These are phyloP conservation scores for Aspergillus unguis DNA, from an alignment of 2,329 filamentous ascomycete species.

Conservation along the genomic window DNA sequence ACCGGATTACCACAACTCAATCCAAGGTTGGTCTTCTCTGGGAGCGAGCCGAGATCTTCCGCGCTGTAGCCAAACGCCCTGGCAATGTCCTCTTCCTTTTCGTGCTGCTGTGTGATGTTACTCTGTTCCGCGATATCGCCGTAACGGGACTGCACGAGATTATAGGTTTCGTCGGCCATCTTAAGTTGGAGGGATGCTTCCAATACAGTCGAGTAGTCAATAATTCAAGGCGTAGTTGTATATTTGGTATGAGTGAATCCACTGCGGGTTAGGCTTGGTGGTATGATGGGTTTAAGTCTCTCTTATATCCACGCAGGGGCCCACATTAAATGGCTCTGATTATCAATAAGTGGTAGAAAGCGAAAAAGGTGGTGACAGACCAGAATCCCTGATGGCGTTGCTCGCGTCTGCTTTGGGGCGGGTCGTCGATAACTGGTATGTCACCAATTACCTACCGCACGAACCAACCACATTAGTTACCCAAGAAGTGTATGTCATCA, in stretches of 20 bases:
- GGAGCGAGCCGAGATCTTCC: conserved; percentile 47
- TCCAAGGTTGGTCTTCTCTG: conserved; percentile 50
- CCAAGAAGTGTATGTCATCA: conserved; percentile 3
- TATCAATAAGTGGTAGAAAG: background rate
- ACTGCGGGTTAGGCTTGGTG: background rate
- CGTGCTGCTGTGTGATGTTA: conserved; percentile 35
- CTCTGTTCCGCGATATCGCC: conserved; percentile 14
- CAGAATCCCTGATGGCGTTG: background rate
- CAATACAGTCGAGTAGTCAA: background rate
- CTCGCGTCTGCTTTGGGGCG: background rate
- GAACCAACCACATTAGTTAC: conserved; percentile 1
- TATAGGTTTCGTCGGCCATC: conserved; percentile 16
- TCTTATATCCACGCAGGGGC: background rate
- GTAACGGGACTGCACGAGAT: conserved; percentile 17
- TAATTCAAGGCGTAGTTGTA: background rate
- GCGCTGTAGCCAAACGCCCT: conserved; percentile 53
- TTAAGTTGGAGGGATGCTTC: background rate
- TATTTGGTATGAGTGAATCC: conserved; percentile 1
- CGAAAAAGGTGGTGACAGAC: conserved; percentile 1
- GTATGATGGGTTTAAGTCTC: background rate
- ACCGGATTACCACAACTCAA: conserved; percentile 55
- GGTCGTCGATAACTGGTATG: background rate
- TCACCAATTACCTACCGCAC: background rate
- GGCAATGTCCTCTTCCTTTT: conserved; percentile 39
- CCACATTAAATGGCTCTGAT: background rate